A percentile compares a stretch with the other conserved stretches of the same genome.
Conservation (phyloP, 176 grass and related monocot species). For the Stipa capillata region DNA sequence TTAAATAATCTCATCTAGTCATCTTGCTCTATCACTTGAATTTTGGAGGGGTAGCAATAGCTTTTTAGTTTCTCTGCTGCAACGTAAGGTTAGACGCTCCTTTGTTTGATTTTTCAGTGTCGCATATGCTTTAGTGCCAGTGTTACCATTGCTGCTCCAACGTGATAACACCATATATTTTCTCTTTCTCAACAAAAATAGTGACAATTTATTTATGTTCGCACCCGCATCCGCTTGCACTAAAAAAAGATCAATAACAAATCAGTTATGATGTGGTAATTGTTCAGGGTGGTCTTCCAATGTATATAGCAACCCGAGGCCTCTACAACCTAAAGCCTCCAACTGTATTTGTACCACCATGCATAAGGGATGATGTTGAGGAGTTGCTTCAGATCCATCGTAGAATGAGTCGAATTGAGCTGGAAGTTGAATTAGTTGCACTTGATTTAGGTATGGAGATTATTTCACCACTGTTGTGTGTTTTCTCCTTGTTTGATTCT, state of each 20-base stretch:
- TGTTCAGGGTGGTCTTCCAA: conserved; percentile 77
- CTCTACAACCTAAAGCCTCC: conserved; percentile 88
- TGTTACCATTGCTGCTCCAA: neutral
- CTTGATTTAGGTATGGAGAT: conserved; percentile 80
- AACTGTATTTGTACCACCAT: conserved; percentile 88
- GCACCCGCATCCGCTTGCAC: neutral
- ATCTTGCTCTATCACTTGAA: neutral
- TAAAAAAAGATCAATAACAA: neutral
- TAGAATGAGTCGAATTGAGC: conserved; percentile 72
- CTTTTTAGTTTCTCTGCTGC: neutral
- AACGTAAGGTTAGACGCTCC: neutral
- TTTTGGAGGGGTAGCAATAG: neutral
- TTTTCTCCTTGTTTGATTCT: conserved; percentile 26
- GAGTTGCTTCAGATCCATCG: conserved; percentile 74
- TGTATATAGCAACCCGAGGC: conserved; percentile 81
- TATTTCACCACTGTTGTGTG: neutral
- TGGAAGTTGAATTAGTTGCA: conserved; percentile 74
- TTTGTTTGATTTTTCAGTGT: neutral
- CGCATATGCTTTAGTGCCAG: neutral
- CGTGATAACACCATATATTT: neutral
- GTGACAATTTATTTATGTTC: neutral
- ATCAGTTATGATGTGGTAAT: neutral
- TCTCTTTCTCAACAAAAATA: neutral
- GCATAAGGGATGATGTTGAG: conserved; percentile 82
- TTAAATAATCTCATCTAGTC: neutral